phyloP scores from a whole-genome alignment of 2,329 filamentous ascomycete genomes.

The Fusarium sulawesiense region DNA sequence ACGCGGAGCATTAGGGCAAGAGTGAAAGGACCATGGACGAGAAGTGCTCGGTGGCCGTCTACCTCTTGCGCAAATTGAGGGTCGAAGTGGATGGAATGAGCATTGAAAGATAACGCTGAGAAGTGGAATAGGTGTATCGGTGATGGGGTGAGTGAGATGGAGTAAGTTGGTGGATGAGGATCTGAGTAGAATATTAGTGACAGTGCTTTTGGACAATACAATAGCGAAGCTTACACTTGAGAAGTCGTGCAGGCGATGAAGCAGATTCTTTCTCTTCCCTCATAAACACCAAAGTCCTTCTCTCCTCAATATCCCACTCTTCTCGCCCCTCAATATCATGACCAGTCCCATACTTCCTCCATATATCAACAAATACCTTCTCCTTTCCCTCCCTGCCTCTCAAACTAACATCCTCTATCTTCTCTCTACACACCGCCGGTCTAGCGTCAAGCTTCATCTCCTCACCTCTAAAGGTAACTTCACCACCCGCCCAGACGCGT shows the following conservation, averaged over 20 bases:
- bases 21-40: constrained; percentile 89
- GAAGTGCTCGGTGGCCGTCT: constrained; percentile 79
- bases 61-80: constrained; percentile 72
- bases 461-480: constrained; percentile 64
- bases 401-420: constrained; percentile 54
- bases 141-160: constrained; percentile 71
- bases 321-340: constrained; percentile 36
- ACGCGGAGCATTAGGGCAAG: constrained; percentile 80
- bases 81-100: constrained; percentile 90
- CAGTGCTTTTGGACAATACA: not conserved
- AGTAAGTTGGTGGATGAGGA: constrained; percentile 51
- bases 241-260: constrained; percentile 30
- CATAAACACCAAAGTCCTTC: constrained; percentile 65
- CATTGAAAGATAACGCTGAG: constrained; percentile 91
- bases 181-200: constrained; percentile 41
- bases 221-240: constrained; percentile 45
- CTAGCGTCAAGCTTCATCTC: constrained; percentile 55
- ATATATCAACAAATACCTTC: constrained; percentile 65
- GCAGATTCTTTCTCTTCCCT: constrained; percentile 46
- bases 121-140: constrained; percentile 85
- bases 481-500: constrained; percentile 91
- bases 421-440: constrained; percentile 59
- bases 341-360: constrained; percentile 56
- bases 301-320: constrained; percentile 57
- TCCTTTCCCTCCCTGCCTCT: constrained; percentile 51